phyloP scores from a whole-genome alignment of 768 basidiomycete genomes.

The Termitomyces sp. region DNA sequence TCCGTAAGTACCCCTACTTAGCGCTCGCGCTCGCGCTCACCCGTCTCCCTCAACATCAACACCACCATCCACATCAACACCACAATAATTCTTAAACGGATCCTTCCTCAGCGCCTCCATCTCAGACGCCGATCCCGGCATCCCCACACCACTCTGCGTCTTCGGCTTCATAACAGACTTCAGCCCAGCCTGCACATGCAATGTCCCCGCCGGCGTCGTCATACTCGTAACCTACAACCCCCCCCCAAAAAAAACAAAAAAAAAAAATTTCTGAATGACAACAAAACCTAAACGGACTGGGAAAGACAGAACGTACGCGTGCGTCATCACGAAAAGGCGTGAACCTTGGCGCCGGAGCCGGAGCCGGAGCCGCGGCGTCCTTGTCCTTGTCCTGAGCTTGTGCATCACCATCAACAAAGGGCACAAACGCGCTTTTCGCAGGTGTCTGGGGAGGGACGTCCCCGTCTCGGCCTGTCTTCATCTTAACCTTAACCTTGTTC shows the following conservation, averaged over 20 bases:
- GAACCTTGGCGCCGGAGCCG: conserved; percentile 54
- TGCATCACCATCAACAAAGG: conserved; percentile 46
- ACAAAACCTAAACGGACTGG: conserved; percentile 10
- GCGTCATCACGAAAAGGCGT: conserved; percentile 76
- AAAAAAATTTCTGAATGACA: conserved; percentile 20
- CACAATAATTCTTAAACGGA: conserved; percentile 73
- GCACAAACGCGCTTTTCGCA: conserved; percentile 32
- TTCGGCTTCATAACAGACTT: conserved; percentile 72
- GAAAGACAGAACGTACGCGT: conserved; percentile 38
- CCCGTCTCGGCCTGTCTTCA: conserved; percentile 25
- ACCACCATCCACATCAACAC: neutral
- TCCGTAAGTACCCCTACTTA: too few species aligned
- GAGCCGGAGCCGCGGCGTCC: conserved; percentile 16
- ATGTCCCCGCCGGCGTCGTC: too few species aligned
- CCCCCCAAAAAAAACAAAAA: conserved; percentile 4
- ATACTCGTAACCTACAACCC: conserved; percentile 15
- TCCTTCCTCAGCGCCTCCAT: conserved; percentile 78
- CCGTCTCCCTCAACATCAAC: conserved; percentile 3
- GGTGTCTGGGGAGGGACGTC: conserved; percentile 26
- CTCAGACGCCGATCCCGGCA: conserved; percentile 48
- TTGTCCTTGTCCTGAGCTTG: too few species aligned
- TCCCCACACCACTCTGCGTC: conserved; percentile 12
- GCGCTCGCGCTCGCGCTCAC: too few species aligned
- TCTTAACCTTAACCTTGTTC: neutral
- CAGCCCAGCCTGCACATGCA: neutral